Evolutionary conservation across 306 rosid genomes (phyloP).

Genomic region (Corylus avellana): DNA sequence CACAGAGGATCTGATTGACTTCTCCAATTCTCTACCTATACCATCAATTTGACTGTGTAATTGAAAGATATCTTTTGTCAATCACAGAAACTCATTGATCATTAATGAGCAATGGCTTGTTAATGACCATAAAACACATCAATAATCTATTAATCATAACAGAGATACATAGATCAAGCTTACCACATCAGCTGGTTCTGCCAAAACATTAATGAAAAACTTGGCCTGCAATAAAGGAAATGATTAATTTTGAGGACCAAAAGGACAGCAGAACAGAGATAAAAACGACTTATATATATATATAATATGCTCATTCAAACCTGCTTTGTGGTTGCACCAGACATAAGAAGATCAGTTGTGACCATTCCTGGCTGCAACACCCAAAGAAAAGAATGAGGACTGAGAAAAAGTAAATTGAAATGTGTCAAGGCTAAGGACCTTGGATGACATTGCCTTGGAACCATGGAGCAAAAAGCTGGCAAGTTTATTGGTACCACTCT

Average conservation of each 20-base stretch:
- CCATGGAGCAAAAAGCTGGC: background rate
- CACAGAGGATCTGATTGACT: background rate
- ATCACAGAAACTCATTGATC: background rate
- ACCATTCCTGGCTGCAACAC: slow-evolving; percentile 96
- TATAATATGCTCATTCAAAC: slow-evolving; percentile 27
- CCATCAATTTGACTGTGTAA: background rate
- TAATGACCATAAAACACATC: background rate
- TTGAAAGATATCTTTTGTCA: background rate
- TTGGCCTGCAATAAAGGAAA: slow-evolving; percentile 68
- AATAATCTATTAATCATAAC: background rate
- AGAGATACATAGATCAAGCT: slow-evolving; percentile 28
- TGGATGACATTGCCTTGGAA: background rate
- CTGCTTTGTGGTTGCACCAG: slow-evolving; percentile 96
- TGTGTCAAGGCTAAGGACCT: slow-evolving; percentile 1
- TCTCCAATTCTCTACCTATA: background rate
- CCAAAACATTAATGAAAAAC: slow-evolving; percentile 93
- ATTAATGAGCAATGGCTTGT: background rate
- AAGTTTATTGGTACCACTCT: background rate
- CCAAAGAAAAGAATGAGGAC: background rate
- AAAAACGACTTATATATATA: background rate
- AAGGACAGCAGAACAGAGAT: slow-evolving; percentile 6
- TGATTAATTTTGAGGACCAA: background rate
- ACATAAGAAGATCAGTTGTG: slow-evolving; percentile 97
- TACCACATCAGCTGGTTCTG: slow-evolving; percentile 98
- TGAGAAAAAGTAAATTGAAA: background rate